Percentiles rank a stretch among this genome's conserved stretches.
phyloP scores from a whole-genome alignment of 192 early-diverging fungal species.

The Backusella liffmaniae region DNA sequence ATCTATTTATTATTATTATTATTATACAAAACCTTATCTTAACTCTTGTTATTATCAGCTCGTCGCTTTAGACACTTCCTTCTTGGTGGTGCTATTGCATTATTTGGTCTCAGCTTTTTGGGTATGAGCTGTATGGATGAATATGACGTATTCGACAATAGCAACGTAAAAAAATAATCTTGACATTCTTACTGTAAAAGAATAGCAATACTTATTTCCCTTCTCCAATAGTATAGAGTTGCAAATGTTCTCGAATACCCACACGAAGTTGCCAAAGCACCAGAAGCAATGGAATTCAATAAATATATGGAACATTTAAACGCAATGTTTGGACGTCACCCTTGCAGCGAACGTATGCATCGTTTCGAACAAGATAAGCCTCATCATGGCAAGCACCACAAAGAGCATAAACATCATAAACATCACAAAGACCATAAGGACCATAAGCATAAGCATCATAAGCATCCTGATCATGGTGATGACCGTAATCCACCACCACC shows the following conservation, averaged over 20 bases:
- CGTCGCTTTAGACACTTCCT: not conserved
- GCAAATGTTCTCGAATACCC: not conserved
- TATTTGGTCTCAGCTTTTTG: not conserved
- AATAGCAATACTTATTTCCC: no score
- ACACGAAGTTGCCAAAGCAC: not conserved
- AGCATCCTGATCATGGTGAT: not conserved
- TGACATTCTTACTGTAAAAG: no score
- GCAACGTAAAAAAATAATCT: not conserved
- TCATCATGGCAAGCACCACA: not conserved
- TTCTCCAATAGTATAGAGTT: not conserved
- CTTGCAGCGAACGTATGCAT: not conserved
- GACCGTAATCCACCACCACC: not conserved
- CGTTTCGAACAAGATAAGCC: not conserved
- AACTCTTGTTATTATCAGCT: not conserved
- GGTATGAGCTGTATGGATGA: not conserved
- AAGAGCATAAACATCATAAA: not conserved
- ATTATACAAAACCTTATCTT: not conserved
- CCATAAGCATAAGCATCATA: not conserved
- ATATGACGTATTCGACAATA: not conserved
- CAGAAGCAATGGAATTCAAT: not conserved
- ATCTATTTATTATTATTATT: not conserved
- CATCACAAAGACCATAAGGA: not conserved
- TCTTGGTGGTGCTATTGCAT: conserved; percentile 9
- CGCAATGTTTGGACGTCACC: not conserved
- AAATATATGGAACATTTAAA: not conserved